Evolutionary conservation across 495 filamentous ascomycete genomes (phyloP).

Genomic region (Hypoxylon trugodes): DNA sequence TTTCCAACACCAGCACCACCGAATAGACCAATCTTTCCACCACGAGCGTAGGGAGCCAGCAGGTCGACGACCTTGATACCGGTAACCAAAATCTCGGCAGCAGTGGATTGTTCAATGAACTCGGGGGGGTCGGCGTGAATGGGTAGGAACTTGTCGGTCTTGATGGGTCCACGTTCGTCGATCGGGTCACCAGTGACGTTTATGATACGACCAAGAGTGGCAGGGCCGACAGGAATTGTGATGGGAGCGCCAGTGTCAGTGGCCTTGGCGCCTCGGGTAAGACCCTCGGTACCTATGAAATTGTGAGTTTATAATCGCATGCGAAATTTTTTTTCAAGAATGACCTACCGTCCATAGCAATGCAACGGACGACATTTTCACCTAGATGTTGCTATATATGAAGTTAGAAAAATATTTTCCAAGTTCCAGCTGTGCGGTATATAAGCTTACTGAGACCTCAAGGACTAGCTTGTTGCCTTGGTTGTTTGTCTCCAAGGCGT

Average conservation of each 20-base stretch:
- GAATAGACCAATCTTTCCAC: slow-evolving; percentile 99
- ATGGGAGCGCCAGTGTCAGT: slow-evolving; percentile 93
- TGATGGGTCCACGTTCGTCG: slow-evolving; percentile 98
- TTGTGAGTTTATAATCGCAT: slow-evolving; percentile 40
- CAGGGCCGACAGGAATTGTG: slow-evolving; percentile 94
- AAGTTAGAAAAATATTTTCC: slow-evolving; percentile 50
- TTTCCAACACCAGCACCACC: slow-evolving; percentile 99
- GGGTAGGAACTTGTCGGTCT: slow-evolving; percentile 82
- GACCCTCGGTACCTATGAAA: slow-evolving; percentile 92
- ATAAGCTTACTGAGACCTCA: slow-evolving; percentile 88
- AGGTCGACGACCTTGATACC: slow-evolving; percentile 99
- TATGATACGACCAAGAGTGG: slow-evolving; percentile 98
- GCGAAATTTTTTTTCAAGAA: slow-evolving; percentile 14
- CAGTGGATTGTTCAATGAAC: slow-evolving; percentile 94
- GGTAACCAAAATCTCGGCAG: slow-evolving; percentile 94
- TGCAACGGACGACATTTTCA: slow-evolving; percentile 98
- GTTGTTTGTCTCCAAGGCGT: slow-evolving; percentile 91
- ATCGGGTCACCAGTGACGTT: slow-evolving; percentile 99
- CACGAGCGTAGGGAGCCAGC: slow-evolving; percentile 98
- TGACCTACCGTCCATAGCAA: slow-evolving; percentile 99
- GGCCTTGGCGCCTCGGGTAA: slow-evolving; percentile 86
- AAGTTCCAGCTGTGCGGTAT: slow-evolving; percentile 6
- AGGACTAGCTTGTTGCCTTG: slow-evolving; percentile 93
- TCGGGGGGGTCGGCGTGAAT: slow-evolving; percentile 93
- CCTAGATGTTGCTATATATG: slow-evolving; percentile 95